phyloP scores from a whole-genome alignment of 1,139 yeast species.

The Pichia sp. region DNA sequence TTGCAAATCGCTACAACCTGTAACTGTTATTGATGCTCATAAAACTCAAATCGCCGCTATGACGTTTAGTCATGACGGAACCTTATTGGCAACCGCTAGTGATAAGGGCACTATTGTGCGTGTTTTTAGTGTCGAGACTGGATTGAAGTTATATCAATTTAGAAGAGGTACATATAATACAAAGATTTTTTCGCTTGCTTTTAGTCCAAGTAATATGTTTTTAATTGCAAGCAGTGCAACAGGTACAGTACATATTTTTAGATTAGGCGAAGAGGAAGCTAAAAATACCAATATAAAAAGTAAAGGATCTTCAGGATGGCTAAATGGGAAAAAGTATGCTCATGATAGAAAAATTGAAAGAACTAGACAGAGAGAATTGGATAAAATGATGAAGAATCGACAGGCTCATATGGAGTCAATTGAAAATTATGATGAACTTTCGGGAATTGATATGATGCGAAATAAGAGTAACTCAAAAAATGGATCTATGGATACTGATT shows the following conservation, averaged over 20 bases:
- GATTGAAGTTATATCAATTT: slow-evolving; percentile 79
- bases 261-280: slow-evolving; percentile 57
- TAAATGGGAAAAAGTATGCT: slow-evolving; percentile 8
- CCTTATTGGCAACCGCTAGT: slow-evolving; percentile 84
- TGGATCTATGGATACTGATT: not conserved
- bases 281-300: slow-evolving; percentile 28
- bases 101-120: slow-evolving; percentile 92
- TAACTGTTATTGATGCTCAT: slow-evolving; percentile 90
- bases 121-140: slow-evolving; percentile 78
- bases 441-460: not conserved
- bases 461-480: not conserved
- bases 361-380: slow-evolving; percentile 15
- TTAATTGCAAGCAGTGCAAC: slow-evolving; percentile 85
- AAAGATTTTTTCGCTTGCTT: slow-evolving; percentile 73
- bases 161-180: slow-evolving; percentile 94
- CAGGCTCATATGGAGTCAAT: slow-evolving; percentile 7
- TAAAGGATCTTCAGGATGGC: slow-evolving; percentile 15
- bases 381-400: slow-evolving; percentile 11
- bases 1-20: slow-evolving; percentile 68
- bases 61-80: slow-evolving; percentile 73
- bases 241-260: slow-evolving; percentile 87
- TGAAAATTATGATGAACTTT: slow-evolving; percentile 2
- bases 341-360: slow-evolving; percentile 10
- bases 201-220: slow-evolving; percentile 67
- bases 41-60: slow-evolving; percentile 78